phyloP scores from a whole-genome alignment of 2,329 filamentous ascomycete species.

The Elsinoe ampelina region DNA sequence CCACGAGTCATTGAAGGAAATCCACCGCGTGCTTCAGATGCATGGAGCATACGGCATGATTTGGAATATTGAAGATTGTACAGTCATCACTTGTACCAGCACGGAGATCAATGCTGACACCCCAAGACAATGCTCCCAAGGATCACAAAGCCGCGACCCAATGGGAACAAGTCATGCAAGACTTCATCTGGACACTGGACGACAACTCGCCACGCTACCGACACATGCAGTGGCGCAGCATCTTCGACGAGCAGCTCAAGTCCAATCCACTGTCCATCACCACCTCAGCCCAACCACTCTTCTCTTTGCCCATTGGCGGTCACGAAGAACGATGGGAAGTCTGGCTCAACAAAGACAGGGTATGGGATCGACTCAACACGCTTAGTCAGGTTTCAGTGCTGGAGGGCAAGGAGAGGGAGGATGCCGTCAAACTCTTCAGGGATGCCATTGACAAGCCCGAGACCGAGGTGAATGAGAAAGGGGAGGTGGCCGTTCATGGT shows the following conservation, averaged over 20 bases:
- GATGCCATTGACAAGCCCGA: conserved; percentile 45
- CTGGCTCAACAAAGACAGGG: conserved; percentile 47
- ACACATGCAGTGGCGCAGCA: conserved; percentile 52
- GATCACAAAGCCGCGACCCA: conserved; percentile 46
- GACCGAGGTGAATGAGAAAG: conserved; percentile 50
- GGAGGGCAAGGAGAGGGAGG: conserved; percentile 39
- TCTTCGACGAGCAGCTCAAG: conserved; percentile 53
- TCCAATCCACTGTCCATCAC: conserved; percentile 40
- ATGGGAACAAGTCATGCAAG: conserved; percentile 56
- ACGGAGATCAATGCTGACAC: neutral
- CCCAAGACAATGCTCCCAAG: conserved; percentile 51
- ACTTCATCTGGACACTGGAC: conserved; percentile 46
- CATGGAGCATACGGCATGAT: conserved; percentile 55
- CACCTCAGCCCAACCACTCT: conserved; percentile 41
- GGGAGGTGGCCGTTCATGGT: conserved; percentile 56
- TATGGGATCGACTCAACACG: conserved; percentile 57
- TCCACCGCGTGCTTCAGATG: conserved; percentile 56
- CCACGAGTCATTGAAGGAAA: conserved; percentile 51
- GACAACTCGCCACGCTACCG: conserved; percentile 58
- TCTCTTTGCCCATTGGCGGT: conserved; percentile 54
- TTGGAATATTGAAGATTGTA: conserved; percentile 67
- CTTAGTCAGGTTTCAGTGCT: conserved; percentile 59
- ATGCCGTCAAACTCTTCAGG: conserved; percentile 43
- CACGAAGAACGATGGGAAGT: conserved; percentile 48
- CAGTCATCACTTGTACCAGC: conserved; percentile 21